Base-by-base conservation (phyloP, 441 rosid species). In the Arabidopsis hybrid region DNA sequence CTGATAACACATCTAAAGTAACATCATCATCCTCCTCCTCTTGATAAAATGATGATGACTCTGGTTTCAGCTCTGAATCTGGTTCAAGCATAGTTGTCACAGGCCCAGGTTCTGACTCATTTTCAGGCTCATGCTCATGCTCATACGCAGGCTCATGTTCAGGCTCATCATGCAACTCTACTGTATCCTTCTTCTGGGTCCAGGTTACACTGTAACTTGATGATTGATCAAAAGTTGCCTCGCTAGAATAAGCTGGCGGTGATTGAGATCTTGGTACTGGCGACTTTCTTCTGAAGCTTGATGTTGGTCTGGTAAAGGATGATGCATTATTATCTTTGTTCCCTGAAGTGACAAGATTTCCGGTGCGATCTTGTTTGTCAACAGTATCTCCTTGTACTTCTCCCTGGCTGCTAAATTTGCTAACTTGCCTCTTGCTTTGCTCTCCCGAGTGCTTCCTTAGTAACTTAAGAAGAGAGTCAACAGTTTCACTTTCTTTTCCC, bases 401-500 rank as follows among this genome's bases (percentile, higher is more conserved):
- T 42, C 66, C 52, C 52, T 26, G 66, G 61, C 67, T 71, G 73
- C 60, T 39, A 60, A 45, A 42, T 17, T 62, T 75, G 62, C 71
- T 60, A 62, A 18, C 60, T 63, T 84, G 87, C 70, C 79, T 85
- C 81, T 85, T 85, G 60, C 83, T 83, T 49, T 85, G 87, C 72
- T 86, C 94, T 16, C 58, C 78, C 5, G 97, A 84, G 75, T 91
- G 96, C 72, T 87, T 89, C 84, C 91, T 83, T 42, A 89, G 84
- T 60, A 89, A 76, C 85, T 85, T 85, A 51, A 91, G 88, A 62
- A 91, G 91, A 46, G 92, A 89, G 70, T 84, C 86, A 58, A 89
- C 89, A 52, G 88, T 83, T 75, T 88, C 91, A 21, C 68, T 86
- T 76, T 84, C 88, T 82, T 82, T 91, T 7, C 85, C 79, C 68